Evolutionary conservation across 768 basidiomycete genomes (phyloP).

Genomic region (Termitomyces bulborhizus): DNA sequence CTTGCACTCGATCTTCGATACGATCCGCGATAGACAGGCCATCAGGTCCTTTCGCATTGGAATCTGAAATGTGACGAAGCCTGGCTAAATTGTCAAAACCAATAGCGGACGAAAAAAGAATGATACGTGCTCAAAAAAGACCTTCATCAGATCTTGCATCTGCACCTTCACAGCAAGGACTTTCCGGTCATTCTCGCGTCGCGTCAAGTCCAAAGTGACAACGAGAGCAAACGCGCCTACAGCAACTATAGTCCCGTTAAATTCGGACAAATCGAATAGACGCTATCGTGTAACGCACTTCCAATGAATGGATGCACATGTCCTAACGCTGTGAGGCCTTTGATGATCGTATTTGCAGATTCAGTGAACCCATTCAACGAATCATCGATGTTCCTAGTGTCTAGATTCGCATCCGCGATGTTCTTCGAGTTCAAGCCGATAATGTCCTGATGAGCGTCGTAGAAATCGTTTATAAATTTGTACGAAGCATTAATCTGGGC

Average conservation of each 20-base stretch:
- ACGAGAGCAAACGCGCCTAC: slow-evolving; percentile 46
- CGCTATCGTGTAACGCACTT: slow-evolving; percentile 16
- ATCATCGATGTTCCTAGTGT: slow-evolving; percentile 22
- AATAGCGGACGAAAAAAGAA: neutral
- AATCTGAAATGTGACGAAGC: slow-evolving; percentile 21
- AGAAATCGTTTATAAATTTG: slow-evolving; percentile 18
- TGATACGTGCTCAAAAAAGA: slow-evolving; percentile 35
- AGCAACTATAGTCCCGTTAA: slow-evolving; percentile 25
- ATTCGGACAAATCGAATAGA: neutral
- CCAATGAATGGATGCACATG: slow-evolving; percentile 32
- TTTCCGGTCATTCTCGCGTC: slow-evolving; percentile 47
- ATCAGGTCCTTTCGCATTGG: slow-evolving; percentile 22
- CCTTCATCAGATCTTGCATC: slow-evolving; percentile 45
- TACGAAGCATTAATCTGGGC: slow-evolving; percentile 7
- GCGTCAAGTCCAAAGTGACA: slow-evolving; percentile 39
- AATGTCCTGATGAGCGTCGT: slow-evolving; percentile 14
- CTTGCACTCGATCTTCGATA: slow-evolving; percentile 20
- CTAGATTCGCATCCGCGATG: slow-evolving; percentile 8
- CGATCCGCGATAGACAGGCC: slow-evolving; percentile 24
- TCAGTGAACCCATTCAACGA: slow-evolving; percentile 23
- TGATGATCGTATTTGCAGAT: slow-evolving; percentile 22
- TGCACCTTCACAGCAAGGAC: slow-evolving; percentile 37
- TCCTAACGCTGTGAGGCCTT: slow-evolving; percentile 26
- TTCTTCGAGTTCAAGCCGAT: slow-evolving; percentile 9
- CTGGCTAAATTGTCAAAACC: slow-evolving; percentile 9